Percentiles rank a stretch among this genome's conserved stretches.
Conservation (phyloP, 345 rosid species). For the Eucalyptus marginata region DNA sequence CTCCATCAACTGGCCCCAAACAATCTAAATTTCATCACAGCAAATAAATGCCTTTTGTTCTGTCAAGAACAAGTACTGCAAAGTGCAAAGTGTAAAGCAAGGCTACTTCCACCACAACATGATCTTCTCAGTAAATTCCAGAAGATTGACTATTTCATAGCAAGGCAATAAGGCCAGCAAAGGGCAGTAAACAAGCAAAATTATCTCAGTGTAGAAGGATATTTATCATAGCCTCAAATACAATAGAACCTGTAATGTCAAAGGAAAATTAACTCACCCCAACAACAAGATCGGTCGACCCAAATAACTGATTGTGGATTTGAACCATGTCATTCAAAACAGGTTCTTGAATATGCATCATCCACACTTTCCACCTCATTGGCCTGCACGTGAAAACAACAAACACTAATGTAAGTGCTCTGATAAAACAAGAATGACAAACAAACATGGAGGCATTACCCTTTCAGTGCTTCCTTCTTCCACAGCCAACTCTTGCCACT, state of each 20-base stretch:
- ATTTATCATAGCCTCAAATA: neutral
- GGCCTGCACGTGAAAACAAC: conserved; percentile 15
- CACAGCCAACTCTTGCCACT: conserved; percentile 66
- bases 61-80: neutral
- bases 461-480: conserved; percentile 41
- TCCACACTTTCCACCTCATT: conserved; percentile 34
- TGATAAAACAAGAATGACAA: neutral
- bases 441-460: conserved; percentile 22
- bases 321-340: conserved; percentile 32
- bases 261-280: conserved; percentile 31
- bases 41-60: neutral
- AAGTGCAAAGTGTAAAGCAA: neutral
- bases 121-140: neutral
- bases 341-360: conserved; percentile 58
- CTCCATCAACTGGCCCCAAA: neutral
- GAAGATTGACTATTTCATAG: neutral
- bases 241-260: neutral
- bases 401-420: neutral
- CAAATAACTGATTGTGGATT: conserved; percentile 71
- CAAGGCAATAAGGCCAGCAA: neutral
- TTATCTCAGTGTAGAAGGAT: neutral
- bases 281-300: conserved; percentile 51
- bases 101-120: neutral
- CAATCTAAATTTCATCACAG: neutral
- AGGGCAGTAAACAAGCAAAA: neutral